These are phyloP conservation scores for Croton setiger DNA, from an alignment of 441 rosid genomes.

Conservation along the genomic window DNA sequence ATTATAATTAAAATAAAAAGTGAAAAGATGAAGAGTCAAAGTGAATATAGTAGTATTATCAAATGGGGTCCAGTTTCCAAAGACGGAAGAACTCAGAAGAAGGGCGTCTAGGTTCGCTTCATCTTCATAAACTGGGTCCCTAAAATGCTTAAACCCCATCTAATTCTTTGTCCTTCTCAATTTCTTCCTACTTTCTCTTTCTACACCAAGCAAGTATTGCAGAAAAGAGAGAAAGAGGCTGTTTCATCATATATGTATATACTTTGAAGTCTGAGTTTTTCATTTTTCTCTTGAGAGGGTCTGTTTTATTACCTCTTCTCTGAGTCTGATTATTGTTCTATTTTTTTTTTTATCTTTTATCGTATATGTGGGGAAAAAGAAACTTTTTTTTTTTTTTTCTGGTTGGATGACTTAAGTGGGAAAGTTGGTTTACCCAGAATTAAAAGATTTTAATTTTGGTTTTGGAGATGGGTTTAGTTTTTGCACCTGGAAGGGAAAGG, in stretches of 20 bases:
- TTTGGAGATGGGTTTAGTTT: no score
- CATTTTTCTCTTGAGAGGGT: background rate
- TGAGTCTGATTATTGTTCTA: background rate
- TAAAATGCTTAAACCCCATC: background rate
- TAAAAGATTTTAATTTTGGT: no score
- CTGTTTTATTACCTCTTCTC: background rate
- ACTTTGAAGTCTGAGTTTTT: background rate
- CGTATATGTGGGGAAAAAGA: background rate
- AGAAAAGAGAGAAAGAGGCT: background rate
- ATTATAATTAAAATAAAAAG: no score
- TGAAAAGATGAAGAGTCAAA: no score
- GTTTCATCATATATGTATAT: background rate
- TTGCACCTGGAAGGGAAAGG: no score
- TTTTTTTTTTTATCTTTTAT: background rate
- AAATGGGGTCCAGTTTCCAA: background rate
- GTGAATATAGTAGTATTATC: background rate
- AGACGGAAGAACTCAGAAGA: background rate
- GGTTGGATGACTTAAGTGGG: background rate
- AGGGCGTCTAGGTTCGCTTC: conserved; percentile 41
- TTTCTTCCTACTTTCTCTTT: conserved; percentile 7
- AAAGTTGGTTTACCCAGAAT: background rate
- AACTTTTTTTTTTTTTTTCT: background rate
- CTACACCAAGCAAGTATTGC: background rate
- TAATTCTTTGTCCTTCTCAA: background rate
- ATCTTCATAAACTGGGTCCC: conserved; percentile 24